phyloP scores from a whole-genome alignment of 306 rosid genomes.

The Hippophae gyantsensis region DNA sequence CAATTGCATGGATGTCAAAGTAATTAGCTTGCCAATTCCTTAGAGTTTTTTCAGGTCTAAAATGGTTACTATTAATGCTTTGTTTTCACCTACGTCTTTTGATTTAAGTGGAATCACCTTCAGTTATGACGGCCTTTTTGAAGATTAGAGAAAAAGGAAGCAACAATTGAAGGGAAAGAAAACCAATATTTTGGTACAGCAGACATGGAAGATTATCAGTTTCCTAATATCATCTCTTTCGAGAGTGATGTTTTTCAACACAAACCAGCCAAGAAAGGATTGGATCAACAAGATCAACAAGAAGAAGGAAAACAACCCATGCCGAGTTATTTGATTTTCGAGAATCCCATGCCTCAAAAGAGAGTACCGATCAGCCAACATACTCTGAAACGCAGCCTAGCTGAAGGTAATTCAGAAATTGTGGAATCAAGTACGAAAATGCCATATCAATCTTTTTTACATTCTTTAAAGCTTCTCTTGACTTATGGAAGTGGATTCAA shows the following conservation, averaged over 20 bases:
- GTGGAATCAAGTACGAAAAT: constrained; percentile 10
- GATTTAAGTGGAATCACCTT: constrained; percentile 25
- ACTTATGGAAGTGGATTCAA: constrained; percentile 36
- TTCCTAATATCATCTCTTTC: neutral
- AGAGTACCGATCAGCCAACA: neutral
- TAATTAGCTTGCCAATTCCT: neutral
- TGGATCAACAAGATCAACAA: constrained; percentile 8
- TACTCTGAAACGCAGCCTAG: neutral
- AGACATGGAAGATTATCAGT: constrained; percentile 8
- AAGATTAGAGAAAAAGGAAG: constrained; percentile 16
- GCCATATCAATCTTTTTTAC: constrained; percentile 20
- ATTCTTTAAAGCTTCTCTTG: constrained; percentile 46
- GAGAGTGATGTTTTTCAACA: constrained; percentile 7
- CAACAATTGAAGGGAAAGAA: neutral
- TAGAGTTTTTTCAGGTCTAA: neutral
- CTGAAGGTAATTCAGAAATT: constrained; percentile 6
- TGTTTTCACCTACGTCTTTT: constrained; percentile 27
- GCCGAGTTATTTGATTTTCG: constrained; percentile 15
- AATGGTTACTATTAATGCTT: constrained; percentile 23
- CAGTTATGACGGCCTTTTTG: constrained; percentile 14
- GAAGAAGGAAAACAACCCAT: constrained; percentile 24
- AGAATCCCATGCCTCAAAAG: constrained; percentile 14
- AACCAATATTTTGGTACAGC: constrained; percentile 4
- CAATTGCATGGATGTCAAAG: neutral
- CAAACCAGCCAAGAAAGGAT: constrained; percentile 5